These are phyloP conservation scores for Jasminum sambac DNA, from an alignment of 257 asterid genomes.

Conservation along the genomic window DNA sequence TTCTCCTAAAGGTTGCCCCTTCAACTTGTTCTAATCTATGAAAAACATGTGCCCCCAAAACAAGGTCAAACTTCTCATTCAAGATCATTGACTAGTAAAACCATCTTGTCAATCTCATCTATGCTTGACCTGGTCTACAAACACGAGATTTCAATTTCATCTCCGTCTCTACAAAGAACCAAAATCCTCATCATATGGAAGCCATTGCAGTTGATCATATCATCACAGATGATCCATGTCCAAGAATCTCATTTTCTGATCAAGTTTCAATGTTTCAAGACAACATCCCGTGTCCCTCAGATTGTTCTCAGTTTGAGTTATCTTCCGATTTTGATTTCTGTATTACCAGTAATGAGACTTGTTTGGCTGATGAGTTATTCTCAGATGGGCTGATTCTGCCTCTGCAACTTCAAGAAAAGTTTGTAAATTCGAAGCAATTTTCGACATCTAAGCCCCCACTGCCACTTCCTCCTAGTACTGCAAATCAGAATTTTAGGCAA, in stretches of 20 bases:
- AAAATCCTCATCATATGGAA: background rate
- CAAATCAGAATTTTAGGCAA: conserved; percentile 19
- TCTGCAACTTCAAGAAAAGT: conserved; percentile 41
- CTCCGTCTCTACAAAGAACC: background rate
- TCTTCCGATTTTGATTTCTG: conserved; percentile 46
- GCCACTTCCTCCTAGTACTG: conserved; percentile 32
- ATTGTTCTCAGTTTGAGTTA: conserved; percentile 18
- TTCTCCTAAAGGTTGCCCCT: background rate
- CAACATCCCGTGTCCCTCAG: conserved; percentile 13
- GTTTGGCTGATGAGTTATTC: conserved; percentile 53
- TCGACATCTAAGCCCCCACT: conserved; percentile 22
- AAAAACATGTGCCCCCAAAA: background rate
- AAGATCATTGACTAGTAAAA: conserved; percentile 25
- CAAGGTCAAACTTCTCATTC: background rate
- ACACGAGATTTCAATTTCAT: background rate
- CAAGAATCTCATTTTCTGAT: conserved; percentile 47
- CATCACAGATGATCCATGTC: conserved; percentile 39
- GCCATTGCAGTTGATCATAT: conserved; percentile 37
- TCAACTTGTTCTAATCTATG: background rate
- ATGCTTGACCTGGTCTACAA: conserved; percentile 17
- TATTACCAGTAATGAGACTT: conserved; percentile 29
- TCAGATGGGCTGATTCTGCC: conserved; percentile 47
- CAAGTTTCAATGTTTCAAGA: conserved; percentile 8
- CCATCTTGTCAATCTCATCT: background rate
- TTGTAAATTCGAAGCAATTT: conserved; percentile 26